Conservation (phyloP, 2,329 filamentous ascomycete species). For the Claviceps africana region DNA sequence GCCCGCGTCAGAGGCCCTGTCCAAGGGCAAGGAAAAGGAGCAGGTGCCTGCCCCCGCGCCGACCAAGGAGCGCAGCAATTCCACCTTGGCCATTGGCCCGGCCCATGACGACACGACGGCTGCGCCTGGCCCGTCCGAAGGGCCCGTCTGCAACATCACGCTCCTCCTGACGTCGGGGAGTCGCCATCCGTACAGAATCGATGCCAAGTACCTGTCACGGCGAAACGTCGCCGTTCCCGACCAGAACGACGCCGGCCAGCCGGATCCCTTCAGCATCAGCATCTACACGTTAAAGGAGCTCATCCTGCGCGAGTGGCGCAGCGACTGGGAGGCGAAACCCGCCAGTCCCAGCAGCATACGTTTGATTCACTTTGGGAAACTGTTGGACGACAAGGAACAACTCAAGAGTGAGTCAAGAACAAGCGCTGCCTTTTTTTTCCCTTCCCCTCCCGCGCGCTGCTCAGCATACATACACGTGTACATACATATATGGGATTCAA, state of each 20-base stretch:
- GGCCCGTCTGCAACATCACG: constrained; percentile 55
- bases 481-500: neutral
- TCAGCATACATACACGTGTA: neutral
- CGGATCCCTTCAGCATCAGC: constrained; percentile 78
- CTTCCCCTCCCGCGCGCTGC: neutral
- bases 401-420: constrained; percentile 54
- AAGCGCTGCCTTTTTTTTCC: neutral
- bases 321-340: constrained; percentile 80
- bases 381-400: constrained; percentile 76
- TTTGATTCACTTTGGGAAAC: constrained; percentile 79
- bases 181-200: constrained; percentile 79
- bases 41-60: constrained; percentile 13
- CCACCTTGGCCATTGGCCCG: constrained; percentile 28
- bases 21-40: constrained; percentile 23
- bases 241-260: constrained; percentile 39
- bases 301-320: constrained; percentile 84
- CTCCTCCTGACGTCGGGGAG: constrained; percentile 69
- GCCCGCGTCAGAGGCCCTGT: constrained; percentile 7
- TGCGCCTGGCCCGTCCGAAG: constrained; percentile 16
- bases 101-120: constrained; percentile 28
- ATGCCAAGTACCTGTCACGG: constrained; percentile 72
- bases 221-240: constrained; percentile 65
- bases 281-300: constrained; percentile 90
- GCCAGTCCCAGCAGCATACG: constrained; percentile 80
- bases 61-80: constrained; percentile 20